Base-by-base conservation (phyloP, 192 early-diverging fungal genomes). In the Paraglomus occultum region DNA sequence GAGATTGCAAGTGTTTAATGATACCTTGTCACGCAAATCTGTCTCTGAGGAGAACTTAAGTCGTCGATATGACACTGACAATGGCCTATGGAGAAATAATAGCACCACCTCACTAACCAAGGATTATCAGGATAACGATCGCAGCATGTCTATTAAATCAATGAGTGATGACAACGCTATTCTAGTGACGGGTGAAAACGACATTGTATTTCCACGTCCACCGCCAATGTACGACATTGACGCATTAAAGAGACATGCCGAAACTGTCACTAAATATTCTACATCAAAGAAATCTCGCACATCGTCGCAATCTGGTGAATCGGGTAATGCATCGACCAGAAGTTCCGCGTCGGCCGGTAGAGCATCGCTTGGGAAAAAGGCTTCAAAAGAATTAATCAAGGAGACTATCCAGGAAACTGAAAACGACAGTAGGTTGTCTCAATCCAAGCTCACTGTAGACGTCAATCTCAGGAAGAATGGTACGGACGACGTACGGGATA, bases 211-310 rank as follows among this genome's bases (percentile, higher is more conserved):
- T 18, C 20, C 42, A 43, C 51, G 31, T 18, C 67, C 17, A 51
- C 44, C n/a, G 14, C 38, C 50, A 39, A 57, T 69, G 22, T 69
- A 69, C 40, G 67, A 69, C 57, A 54, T 69, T 48, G 51, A 69
- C 46, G 67, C 49, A 15, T 22, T 69, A 15, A 69, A 69, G 31
- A 20, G 67, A 23, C 67, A 69, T 54, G 67, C 67, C 0, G 67
- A 69, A 69, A 69, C 48, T 44, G 12, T 69, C 9, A 45, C 67
- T 6, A 54, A n/a, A 55, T 69, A 69, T 47, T 57, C 52, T 2
- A 67, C 40, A 44, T 20, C 22, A 5, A 69, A 57, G 57, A 69
- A 55, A 55, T 52, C 64, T 40, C 49, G 17, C 38, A 47, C 49
- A n/a, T 39, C 40, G 14, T 69, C 67, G 5, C 67, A 69, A 69